phyloP scores from a whole-genome alignment of 192 early-diverging fungal genomes.

The Entomortierella chlamydospora region DNA sequence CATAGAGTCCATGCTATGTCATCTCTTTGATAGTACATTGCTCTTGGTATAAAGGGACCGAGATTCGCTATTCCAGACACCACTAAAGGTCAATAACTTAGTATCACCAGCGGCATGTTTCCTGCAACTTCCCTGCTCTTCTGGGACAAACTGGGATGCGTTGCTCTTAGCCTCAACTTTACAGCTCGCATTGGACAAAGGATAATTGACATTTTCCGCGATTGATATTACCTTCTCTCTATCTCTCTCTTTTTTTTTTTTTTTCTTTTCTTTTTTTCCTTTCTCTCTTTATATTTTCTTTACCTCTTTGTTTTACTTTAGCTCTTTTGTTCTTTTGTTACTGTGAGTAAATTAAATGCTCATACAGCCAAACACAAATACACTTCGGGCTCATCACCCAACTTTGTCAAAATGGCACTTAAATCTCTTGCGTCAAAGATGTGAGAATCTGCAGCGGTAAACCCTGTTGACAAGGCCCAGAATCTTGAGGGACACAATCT shows the following conservation, averaged over 20 bases:
- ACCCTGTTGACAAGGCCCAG: not conserved
- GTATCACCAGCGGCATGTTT: not conserved
- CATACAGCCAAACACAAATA: too few species aligned
- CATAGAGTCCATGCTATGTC: too few species aligned
- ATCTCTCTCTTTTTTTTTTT: not conserved
- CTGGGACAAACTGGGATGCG: not conserved
- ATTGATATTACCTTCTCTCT: not conserved
- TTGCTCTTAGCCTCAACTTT: not conserved
- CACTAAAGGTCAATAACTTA: not conserved
- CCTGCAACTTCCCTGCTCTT: not conserved
- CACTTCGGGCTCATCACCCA: not conserved
- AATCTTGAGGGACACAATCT: not conserved
- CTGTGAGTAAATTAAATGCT: too few species aligned
- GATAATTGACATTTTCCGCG: too few species aligned
- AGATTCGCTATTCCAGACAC: slow-evolving; percentile 1
- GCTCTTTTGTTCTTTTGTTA: not conserved
- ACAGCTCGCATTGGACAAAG: not conserved
- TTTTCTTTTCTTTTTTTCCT: not conserved
- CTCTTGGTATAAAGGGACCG: not conserved
- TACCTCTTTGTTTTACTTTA: not conserved
- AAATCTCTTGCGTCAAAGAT: too few species aligned
- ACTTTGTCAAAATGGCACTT: too few species aligned
- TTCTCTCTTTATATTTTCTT: not conserved
- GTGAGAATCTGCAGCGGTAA: not conserved
- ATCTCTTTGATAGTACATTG: too few species aligned